Evolutionary conservation across 2,329 filamentous ascomycete species (phyloP), one percentile per base, ranked within the genome.

Genomic region (Diaporthe sp.): DNA sequence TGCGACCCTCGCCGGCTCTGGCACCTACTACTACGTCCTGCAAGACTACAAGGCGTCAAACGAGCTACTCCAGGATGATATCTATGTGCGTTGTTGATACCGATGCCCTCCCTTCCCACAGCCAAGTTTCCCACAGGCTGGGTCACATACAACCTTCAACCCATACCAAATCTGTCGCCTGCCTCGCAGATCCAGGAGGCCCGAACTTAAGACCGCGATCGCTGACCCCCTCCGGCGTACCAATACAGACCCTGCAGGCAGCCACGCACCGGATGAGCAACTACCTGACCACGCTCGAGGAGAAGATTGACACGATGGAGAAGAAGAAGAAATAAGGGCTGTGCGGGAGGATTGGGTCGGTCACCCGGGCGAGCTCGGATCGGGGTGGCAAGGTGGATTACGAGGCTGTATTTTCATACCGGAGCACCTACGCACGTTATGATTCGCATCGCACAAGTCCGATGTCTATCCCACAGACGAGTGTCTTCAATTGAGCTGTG

Each of bases 31-130:
- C 84, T 98, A 98, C 84, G 91, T 98, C 78, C 87, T 98, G 80
- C 92, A 96, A 83, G 96, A 98, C 85, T 98, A 98, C 88, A 95
- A 95, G 86, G 89, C 95, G 57, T 94, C 95, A 79, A 98, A 98
- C 87, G 94, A 97, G 86, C 90, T 98, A 81, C 87, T 98, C 85
- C 96, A 93, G 76, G 95, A 98, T 86, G 96, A 98, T 85, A 98
- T 98, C 83, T 96, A 96, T 85, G 96, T 98, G 90, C 85, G 95
- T 93, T 79, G 82, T 78, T 85, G 81, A 82, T 83, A 85, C 78
- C 85, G 80, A 84, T 80, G 81, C 55, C 77, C 74, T 74, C 76
- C 70, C 60, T 60, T 79, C 61, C 67, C 74, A 77, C 69, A 75
- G 72, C 76, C 74, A 67, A 71, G 40, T 25, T 75, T 76, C 45